Percentiles rank a stretch among this genome's conserved stretches.
Conservation (phyloP, 2,329 filamentous ascomycete genomes). For the Aspergillus sp. region DNA sequence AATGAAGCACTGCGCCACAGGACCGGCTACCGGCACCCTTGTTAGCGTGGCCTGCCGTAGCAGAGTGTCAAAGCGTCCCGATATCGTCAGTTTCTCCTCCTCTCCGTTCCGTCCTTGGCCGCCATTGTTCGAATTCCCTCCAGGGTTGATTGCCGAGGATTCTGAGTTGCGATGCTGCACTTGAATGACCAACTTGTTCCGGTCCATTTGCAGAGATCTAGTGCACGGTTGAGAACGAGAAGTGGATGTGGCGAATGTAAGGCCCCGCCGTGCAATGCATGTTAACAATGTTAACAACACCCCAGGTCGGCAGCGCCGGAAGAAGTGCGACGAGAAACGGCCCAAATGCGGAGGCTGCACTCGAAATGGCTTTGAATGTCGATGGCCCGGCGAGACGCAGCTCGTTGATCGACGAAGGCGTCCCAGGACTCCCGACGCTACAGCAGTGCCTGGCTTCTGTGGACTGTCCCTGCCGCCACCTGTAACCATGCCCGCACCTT, state of each 20-base stretch:
- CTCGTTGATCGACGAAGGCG: constrained; percentile 1
- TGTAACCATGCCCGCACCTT: constrained; percentile 15
- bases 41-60: no score
- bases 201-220: constrained; percentile 31
- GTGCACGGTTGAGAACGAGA: constrained; percentile 13
- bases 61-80: no score
- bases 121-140: no score
- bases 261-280: background rate
- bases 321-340: constrained; percentile 20
- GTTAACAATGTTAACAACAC: background rate
- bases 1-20: no score
- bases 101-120: no score
- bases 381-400: constrained; percentile 1
- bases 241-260: constrained; percentile 17
- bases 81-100: no score
- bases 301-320: constrained; percentile 15
- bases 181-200: no score
- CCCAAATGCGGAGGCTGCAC: constrained; percentile 15
- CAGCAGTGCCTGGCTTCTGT: no score
- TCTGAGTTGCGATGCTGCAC: no score
- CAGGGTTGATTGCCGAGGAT: no score
- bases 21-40: no score
- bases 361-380: constrained; percentile 13
- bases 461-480: background rate
- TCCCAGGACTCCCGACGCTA: background rate